phyloP scores from a whole-genome alignment of 257 asterid species.

The Nicotiana undulata region DNA sequence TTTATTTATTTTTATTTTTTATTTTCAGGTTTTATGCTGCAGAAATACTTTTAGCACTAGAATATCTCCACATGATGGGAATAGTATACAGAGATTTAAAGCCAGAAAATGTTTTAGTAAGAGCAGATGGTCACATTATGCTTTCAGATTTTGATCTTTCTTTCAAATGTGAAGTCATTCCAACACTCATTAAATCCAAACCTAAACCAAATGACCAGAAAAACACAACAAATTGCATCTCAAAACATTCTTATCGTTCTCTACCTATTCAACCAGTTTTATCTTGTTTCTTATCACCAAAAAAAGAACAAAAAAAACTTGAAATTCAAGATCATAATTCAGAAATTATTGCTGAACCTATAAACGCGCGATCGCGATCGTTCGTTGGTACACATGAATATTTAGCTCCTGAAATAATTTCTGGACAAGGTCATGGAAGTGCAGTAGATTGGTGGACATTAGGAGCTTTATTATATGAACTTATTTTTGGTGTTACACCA shows the following conservation, averaged over 20 bases:
- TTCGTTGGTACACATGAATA: constrained; percentile 87
- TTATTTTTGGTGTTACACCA: constrained; percentile 57
- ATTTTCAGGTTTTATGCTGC: constrained; percentile 37
- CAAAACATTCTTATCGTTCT: constrained; percentile 22
- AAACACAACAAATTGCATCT: not conserved
- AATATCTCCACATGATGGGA: constrained; percentile 48
- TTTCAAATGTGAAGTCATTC: constrained; percentile 34
- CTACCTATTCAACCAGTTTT: constrained; percentile 37
- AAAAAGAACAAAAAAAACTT: not conserved
- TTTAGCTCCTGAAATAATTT: constrained; percentile 74
- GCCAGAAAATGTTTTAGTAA: constrained; percentile 42
- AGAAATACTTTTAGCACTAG: constrained; percentile 34
- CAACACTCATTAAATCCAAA: constrained; percentile 28
- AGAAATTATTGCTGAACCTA: constrained; percentile 63
- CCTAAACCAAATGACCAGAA: constrained; percentile 1
- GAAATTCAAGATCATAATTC: constrained; percentile 10
- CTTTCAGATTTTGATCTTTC: constrained; percentile 48
- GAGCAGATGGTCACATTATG: constrained; percentile 52
- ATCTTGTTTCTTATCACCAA: constrained; percentile 27
- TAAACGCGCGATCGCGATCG: constrained; percentile 59
- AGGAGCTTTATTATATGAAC: constrained; percentile 60
- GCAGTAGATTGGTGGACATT: constrained; percentile 92
- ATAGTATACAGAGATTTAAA: constrained; percentile 42
- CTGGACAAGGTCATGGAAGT: constrained; percentile 84
- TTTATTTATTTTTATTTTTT: not conserved